Evolutionary conservation across 306 rosid genomes (phyloP), one percentile per base, ranked within the genome.

Genomic region (Begonia fuchsioides): DNA sequence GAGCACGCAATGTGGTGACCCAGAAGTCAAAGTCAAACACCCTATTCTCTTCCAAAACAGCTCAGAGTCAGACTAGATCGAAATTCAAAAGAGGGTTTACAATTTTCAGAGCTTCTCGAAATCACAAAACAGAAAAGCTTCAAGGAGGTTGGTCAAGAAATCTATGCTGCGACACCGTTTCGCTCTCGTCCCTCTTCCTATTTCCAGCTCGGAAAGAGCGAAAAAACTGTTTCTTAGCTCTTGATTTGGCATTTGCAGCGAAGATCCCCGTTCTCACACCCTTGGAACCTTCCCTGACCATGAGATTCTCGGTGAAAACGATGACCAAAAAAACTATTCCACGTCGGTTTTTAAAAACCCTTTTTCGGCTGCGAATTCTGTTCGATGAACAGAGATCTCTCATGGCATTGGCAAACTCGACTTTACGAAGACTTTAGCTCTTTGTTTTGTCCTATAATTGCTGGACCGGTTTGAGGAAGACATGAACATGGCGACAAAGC

Each of bases 201-300:
- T 38, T 64, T 58, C 7, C 58, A 58, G 66, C 66, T 70, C 66
- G 65, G 72, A 83, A 82, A 78, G 32, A 58, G 46, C 50, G 77
- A 65, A 61, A 50, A 19, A 54, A 68, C 61, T 76, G 86, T 78
- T 72, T 68, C 70, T 57, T 78, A 69, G 76, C 64, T 54, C 52
- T 78, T 83, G 81, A 86, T 68, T 61, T 74, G 66, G 72, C 54
- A 67, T 63, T 71, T 66, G 59, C 54, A 17, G 62, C 64, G 6
- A 11, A 14, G 3, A 20, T 26, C 13, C 66, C 38, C 78, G 96
- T 75, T 72, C 13, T 70, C 49, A 39, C 64, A 39, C 55, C 15
- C 19, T 78, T 88, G 97, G 93, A 88, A 76, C 54, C 67, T 78
- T 83, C 77, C 62, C 67, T 48, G 59, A 71, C 68, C 54, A 66